Evolutionary conservation across 1,139 yeast species (phyloP).

Genomic region (Magnusiomyces sp.): DNA sequence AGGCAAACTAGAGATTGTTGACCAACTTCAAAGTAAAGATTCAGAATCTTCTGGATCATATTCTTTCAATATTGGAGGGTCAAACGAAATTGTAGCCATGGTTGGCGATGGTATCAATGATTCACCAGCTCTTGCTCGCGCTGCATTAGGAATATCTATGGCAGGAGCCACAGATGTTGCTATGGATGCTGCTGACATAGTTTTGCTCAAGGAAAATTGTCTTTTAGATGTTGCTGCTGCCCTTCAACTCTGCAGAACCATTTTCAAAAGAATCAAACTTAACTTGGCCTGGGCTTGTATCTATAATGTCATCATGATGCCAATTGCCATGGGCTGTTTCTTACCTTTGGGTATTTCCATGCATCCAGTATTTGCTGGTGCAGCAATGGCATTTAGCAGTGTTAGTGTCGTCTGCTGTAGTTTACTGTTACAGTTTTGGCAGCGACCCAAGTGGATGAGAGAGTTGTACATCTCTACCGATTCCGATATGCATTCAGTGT

Average conservation of each 20-base stretch:
- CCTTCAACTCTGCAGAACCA: conserved; percentile 57
- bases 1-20: conserved; percentile 63
- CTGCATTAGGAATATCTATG: conserved; percentile 85
- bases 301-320: conserved; percentile 82
- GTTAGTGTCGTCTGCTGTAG: conserved; percentile 84
- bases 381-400: conserved; percentile 89
- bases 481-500: neutral
- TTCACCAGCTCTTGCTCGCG: conserved; percentile 87
- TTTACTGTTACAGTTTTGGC: conserved; percentile 44
- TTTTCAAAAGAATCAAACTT: conserved; percentile 67
- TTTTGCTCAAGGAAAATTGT: conserved; percentile 42
- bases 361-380: conserved; percentile 82
- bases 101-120: conserved; percentile 97
- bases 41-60: conserved; percentile 7
- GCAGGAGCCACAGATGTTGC: conserved; percentile 94
- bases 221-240: conserved; percentile 65
- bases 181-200: conserved; percentile 89
- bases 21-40: conserved; percentile 41
- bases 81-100: conserved; percentile 50
- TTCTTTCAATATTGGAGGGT: conserved; percentile 13
- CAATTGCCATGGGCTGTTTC: conserved; percentile 88
- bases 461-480: neutral
- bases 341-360: conserved; percentile 75
- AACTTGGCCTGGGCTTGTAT: conserved; percentile 82
- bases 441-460: conserved; percentile 25